Evolutionary conservation across 2,329 filamentous ascomycete genomes (phyloP), one percentile per base, ranked within the genome.

Genomic region (Colletotrichum tamarilloi): DNA sequence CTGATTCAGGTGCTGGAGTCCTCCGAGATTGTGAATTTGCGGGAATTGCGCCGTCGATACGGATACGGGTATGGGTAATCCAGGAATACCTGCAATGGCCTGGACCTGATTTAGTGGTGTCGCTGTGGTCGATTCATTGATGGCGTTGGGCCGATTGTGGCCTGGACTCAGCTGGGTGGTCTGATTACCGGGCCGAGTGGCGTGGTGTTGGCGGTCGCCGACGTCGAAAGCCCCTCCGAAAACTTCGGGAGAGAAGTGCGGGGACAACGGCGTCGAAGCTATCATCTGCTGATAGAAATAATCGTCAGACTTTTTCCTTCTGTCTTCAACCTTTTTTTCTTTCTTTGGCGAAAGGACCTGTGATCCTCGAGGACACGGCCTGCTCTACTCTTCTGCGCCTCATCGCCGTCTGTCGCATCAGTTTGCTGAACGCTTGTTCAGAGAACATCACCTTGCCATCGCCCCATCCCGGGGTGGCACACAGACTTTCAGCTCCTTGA

Each of bases 271-370:
- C 58, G 64, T 60, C 63, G 64, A 68, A 24, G 72, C 68, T 64
- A 74, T 72, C 53, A 72, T 65, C 72, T 74, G 72, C 72, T 74
- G 68, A 72, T 68, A 65, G 60, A 73, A 62, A 71, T 66, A 63
- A 65, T 71, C 56, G 67, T 73, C 67, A 73, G 67, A 66, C 62
- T 38, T 70, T 62, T 55, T 57, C 57, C 5, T 46, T 22, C 55
- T 62, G 22, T 58, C n/a, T 7, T 16, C 49, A n/a, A 46, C 30
- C 28, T 16, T 42, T 38, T 52, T 42, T 64, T 24, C n/a, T 38
- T 22, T 38, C 28, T 19, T 42, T 26, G 8, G 38, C 38, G 38
- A 8, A 19, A 52, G 16, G 46, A 71, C 19, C 24, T 30, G 49
- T 62, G 22, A 24, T 49, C 11, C 5, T 28, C 16, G 32, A 22